Conservation (phyloP, 805 yeast species). For the Priceomyces melissophilus region DNA sequence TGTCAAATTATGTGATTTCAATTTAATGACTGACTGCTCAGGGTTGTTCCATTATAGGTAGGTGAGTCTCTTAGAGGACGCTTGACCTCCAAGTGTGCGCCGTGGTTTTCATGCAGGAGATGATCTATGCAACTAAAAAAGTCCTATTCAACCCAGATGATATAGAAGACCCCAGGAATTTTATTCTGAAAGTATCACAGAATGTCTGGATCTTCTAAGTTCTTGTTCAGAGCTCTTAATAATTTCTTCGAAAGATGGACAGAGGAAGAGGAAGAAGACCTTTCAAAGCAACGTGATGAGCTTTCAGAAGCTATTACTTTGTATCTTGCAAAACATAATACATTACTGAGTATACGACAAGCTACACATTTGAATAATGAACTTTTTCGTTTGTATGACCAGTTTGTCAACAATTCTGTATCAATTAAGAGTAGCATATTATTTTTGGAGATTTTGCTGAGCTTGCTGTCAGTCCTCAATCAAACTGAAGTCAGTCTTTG, state of each 20-base stretch:
- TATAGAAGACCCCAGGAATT: neutral
- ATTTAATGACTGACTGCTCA: too few species aligned
- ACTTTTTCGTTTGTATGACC: conserved; percentile 31
- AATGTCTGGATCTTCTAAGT: conserved; percentile 24
- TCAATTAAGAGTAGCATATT: conserved; percentile 30
- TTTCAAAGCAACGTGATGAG: conserved; percentile 8
- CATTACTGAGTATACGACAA: conserved; percentile 25
- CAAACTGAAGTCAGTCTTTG: conserved; percentile 40
- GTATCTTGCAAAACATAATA: conserved; percentile 30
- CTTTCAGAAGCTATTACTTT: conserved; percentile 13
- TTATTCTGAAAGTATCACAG: neutral
- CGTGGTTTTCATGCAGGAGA: too few species aligned
- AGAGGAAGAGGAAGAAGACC: conserved; percentile 6
- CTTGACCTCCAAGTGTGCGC: too few species aligned
- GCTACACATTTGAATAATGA: conserved; percentile 33
- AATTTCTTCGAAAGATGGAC: conserved; percentile 22
- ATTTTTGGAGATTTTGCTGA: conserved; percentile 37
- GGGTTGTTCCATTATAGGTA: too few species aligned
- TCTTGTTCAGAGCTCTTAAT: conserved; percentile 24
- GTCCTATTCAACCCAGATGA: too few species aligned
- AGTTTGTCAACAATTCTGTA: conserved; percentile 23
- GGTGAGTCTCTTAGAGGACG: too few species aligned
- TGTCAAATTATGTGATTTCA: neutral
- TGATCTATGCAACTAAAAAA: neutral
- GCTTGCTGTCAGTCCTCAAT: conserved; percentile 29